These are phyloP conservation scores for Blumeria graminis DNA, from an alignment of 2,329 filamentous ascomycete species.

Conservation along the genomic window DNA sequence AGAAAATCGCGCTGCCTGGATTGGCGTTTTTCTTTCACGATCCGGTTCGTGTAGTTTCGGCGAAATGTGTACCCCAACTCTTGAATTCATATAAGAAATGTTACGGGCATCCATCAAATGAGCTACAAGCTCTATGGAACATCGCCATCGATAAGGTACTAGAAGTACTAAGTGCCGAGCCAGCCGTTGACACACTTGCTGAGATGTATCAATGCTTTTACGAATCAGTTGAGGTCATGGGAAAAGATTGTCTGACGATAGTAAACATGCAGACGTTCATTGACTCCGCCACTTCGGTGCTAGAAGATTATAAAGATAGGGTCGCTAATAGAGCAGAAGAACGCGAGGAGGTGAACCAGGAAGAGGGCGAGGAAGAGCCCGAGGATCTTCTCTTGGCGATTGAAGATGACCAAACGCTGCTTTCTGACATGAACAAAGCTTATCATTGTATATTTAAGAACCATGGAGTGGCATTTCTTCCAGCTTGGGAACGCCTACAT, in stretches of 20 bases:
- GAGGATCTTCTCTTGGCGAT: conserved; percentile 77
- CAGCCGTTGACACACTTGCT: conserved; percentile 82
- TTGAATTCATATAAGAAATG: conserved; percentile 86
- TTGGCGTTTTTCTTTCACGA: conserved; percentile 99
- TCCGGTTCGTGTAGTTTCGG: conserved; percentile 80
- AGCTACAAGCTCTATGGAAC: conserved; percentile 64
- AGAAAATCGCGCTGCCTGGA: conserved; percentile 82
- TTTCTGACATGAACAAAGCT: conserved; percentile 99
- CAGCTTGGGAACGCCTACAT: conserved; percentile 68
- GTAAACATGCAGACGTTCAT: conserved; percentile 76
- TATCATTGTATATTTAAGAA: conserved; percentile 99
- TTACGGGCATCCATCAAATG: conserved; percentile 55
- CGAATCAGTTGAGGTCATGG: conserved; percentile 84
- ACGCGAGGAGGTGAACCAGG: conserved; percentile 42
- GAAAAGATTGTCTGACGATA: conserved; percentile 54
- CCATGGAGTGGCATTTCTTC: conserved; percentile 64
- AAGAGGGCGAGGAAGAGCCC: conserved; percentile 74
- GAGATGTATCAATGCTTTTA: conserved; percentile 99
- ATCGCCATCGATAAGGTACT: conserved; percentile 74
- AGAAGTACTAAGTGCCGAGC: conserved; percentile 80
- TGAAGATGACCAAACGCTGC: conserved; percentile 85
- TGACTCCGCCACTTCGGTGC: conserved; percentile 56
- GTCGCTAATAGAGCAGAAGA: conserved; percentile 70
- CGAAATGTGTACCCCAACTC: conserved; percentile 80
- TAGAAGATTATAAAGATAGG: conserved; percentile 81